Evolutionary conservation across 176 grass and related monocot genomes (phyloP).

Genomic region (Hyparrhenia diplandra): DNA sequence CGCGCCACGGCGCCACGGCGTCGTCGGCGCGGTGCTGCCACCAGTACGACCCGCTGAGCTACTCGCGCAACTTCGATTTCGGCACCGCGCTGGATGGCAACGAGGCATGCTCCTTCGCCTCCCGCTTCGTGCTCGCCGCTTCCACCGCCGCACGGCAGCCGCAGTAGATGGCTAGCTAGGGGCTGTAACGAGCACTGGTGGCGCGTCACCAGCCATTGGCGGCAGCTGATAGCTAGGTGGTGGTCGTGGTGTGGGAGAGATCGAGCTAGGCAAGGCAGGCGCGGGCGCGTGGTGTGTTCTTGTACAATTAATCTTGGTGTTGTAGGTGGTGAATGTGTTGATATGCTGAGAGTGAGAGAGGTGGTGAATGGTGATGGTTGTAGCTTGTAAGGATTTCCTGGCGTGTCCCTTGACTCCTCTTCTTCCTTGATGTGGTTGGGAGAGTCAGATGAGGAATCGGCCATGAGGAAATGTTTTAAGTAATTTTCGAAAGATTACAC

Average conservation of each 20-base stretch:
- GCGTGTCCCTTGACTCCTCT: neutral
- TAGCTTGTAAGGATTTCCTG: neutral
- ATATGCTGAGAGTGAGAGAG: neutral
- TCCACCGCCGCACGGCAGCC: neutral
- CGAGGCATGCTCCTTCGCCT: conserved; percentile 60
- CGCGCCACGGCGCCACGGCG: conserved; percentile 5
- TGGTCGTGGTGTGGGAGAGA: too few relatives aligned
- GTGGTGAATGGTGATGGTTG: neutral
- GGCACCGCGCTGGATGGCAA: conserved; percentile 39
- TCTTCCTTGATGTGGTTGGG: neutral
- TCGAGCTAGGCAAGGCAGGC: neutral
- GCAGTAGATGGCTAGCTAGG: conserved; percentile 22
- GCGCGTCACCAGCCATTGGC: neutral
- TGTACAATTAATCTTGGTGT: neutral
- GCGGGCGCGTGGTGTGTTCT: neutral
- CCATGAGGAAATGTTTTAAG: neutral
- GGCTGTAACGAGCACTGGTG: neutral
- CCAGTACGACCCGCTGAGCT: conserved; percentile 88
- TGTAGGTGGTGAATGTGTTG: neutral
- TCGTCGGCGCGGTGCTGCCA: conserved; percentile 38
- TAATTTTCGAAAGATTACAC: neutral
- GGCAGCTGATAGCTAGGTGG: neutral
- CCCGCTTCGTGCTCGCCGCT: conserved; percentile 50
- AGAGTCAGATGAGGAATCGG: neutral
- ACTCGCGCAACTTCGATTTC: conserved; percentile 85